Evolutionary conservation across 1,284 basidiomycete genomes (phyloP).

Genomic region (Papiliotrema laurentii): DNA sequence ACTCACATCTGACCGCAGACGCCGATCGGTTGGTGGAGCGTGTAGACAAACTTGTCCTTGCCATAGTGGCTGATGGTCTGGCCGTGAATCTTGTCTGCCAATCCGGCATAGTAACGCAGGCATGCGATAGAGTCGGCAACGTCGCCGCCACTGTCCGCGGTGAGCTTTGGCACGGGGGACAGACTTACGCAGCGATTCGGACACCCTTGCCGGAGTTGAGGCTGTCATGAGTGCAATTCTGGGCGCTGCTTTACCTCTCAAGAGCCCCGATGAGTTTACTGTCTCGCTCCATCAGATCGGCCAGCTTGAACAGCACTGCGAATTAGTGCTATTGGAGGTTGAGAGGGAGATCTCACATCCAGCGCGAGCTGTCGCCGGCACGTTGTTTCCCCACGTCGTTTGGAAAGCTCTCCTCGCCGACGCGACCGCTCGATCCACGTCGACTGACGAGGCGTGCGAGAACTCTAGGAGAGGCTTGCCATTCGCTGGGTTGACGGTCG

Average conservation of each 20-base stretch:
- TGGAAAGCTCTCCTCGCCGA: conserved; percentile 76
- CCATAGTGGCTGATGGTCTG: conserved; percentile 39
- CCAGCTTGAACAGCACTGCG: conserved; percentile 69
- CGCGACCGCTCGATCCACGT: conserved; percentile 75
- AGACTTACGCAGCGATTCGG: conserved; percentile 60
- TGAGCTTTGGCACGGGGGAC: conserved; percentile 43
- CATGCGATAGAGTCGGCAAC: conserved; percentile 75
- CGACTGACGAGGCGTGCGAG: conserved; percentile 48
- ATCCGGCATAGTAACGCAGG: conserved; percentile 69
- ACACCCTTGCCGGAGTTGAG: conserved; percentile 86
- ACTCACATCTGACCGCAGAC: conserved; percentile 83
- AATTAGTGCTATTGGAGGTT: background rate
- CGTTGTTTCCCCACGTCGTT: conserved; percentile 84
- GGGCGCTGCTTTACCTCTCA: conserved; percentile 52
- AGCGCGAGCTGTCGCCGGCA: conserved; percentile 74
- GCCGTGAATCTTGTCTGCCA: conserved; percentile 60
- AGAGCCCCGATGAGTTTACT: conserved; percentile 64
- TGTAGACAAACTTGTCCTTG: conserved; percentile 71
- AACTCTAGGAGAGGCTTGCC: conserved; percentile 42
- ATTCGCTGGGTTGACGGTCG: conserved; percentile 54
- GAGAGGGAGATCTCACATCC: conserved; percentile 35
- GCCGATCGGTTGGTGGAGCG: conserved; percentile 87
- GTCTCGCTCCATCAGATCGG: conserved; percentile 86
- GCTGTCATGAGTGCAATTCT: conserved; percentile 56
- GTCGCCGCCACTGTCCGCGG: conserved; percentile 54